phyloP scores from a whole-genome alignment of 805 yeast species.

The Candida succiphila region DNA sequence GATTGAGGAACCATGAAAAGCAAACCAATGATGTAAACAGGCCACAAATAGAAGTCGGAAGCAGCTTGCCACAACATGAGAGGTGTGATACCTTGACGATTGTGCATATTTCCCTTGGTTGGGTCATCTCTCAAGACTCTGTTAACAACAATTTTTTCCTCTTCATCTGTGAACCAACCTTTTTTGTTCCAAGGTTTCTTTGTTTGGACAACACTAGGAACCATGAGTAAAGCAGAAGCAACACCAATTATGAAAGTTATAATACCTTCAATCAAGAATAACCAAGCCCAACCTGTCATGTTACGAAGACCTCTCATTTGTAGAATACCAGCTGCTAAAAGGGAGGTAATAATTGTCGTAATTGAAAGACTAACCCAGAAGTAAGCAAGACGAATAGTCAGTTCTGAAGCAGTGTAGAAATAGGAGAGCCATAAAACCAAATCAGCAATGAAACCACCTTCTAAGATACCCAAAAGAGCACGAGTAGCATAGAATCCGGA shows the following conservation, averaged over 20 bases:
- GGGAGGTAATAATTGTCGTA: constrained; percentile 33
- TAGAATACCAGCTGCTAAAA: constrained; percentile 41
- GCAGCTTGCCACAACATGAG: constrained; percentile 30
- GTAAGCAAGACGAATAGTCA: constrained; percentile 46
- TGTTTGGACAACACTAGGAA: constrained; percentile 25
- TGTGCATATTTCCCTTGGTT: constrained; percentile 53
- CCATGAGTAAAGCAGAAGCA: constrained; percentile 19
- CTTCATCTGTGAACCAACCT: constrained; percentile 39
- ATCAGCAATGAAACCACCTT: constrained; percentile 67
- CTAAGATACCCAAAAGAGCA: constrained; percentile 41
- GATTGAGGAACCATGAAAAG: constrained; percentile 26
- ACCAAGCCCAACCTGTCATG: constrained; percentile 53
- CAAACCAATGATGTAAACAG: constrained; percentile 38
- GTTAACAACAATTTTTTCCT: constrained; percentile 49
- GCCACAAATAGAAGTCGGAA: constrained; percentile 44
- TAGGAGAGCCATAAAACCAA: constrained; percentile 54
- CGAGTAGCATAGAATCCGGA: constrained; percentile 38
- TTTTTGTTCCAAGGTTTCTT: constrained; percentile 17
- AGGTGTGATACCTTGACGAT: constrained; percentile 39
- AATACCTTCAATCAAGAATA: constrained; percentile 55
- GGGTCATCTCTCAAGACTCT: constrained; percentile 57
- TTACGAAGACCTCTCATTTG: constrained; percentile 35
- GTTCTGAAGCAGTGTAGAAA: constrained; percentile 51
- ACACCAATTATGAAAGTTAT: constrained; percentile 45
- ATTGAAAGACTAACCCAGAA: constrained; percentile 49